These are phyloP conservation scores for Vitis cinerea DNA, from an alignment of 164 flowering plant species.

Conservation along the genomic window DNA sequence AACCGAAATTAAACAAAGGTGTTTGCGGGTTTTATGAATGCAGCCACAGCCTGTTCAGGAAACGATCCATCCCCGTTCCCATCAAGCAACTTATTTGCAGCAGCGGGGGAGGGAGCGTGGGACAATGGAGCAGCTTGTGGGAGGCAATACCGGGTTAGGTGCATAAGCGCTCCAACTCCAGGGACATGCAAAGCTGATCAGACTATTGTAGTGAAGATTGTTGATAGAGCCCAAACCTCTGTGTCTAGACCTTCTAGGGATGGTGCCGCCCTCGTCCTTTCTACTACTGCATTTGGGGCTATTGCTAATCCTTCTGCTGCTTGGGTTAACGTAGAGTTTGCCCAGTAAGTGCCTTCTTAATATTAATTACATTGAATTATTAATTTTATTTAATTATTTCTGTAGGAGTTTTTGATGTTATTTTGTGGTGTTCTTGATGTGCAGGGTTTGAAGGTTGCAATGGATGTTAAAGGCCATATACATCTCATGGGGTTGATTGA, in stretches of 20 bases:
- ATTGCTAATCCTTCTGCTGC: conserved; percentile 23
- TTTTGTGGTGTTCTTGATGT: no score
- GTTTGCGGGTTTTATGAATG: neutral
- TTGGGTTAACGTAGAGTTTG: conserved; percentile 30
- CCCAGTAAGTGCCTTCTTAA: conserved; percentile 23
- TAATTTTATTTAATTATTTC: no score
- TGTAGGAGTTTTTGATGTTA: no score
- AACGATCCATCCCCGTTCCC: conserved; percentile 34
- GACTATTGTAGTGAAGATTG: conserved; percentile 34
- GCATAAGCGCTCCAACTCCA: conserved; percentile 35
- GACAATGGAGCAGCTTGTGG: conserved; percentile 63
- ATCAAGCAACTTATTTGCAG: conserved; percentile 35
- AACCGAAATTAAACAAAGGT: no score
- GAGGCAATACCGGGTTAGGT: conserved; percentile 36
- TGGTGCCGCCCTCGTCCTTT: conserved; percentile 33
- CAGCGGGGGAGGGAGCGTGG: conserved; percentile 58
- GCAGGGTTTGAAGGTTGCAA: no score
- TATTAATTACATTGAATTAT: no score
- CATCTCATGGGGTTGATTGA: no score
- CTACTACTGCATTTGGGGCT: conserved; percentile 29
- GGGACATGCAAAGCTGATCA: conserved; percentile 25
- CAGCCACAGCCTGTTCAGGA: conserved; percentile 51
- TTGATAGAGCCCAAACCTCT: conserved; percentile 34
- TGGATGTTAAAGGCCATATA: no score
- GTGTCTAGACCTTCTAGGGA: conserved; percentile 25